These are phyloP conservation scores for Pythium plurisporium DNA, from an alignment of 352 stramenopile species.

Conservation along the genomic window DNA sequence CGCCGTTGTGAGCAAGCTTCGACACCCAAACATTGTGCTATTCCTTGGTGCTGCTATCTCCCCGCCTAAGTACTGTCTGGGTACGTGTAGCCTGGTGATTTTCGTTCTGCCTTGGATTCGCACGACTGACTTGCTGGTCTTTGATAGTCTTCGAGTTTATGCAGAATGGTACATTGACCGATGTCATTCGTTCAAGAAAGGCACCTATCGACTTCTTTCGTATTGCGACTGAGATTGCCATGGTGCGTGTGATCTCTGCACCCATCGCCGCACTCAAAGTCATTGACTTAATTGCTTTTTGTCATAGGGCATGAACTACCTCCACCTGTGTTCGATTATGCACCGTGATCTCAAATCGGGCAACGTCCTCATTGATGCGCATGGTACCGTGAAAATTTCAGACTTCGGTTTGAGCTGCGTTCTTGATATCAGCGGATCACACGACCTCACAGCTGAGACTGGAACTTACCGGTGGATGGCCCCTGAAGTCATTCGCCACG, in stretches of 20 bases:
- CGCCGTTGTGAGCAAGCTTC: conserved; percentile 78
- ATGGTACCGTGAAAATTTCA: conserved; percentile 84
- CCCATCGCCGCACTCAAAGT: no score
- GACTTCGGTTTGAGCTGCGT: conserved; percentile 87
- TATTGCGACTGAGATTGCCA: conserved; percentile 68
- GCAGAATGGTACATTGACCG: conserved; percentile 80
- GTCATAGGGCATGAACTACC: conserved; percentile 89
- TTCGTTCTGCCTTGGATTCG: not conserved
- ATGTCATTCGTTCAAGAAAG: conserved; percentile 69
- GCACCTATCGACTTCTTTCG: conserved; percentile 79
- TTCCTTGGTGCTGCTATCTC: conserved; percentile 78
- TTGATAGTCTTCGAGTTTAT: conserved; percentile 82
- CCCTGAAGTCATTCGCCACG: conserved; percentile 91
- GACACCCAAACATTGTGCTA: conserved; percentile 83
- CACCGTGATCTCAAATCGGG: conserved; percentile 96
- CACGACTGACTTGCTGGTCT: not conserved
- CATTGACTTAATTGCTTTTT: conserved; percentile 6
- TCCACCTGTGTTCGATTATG: conserved; percentile 92
- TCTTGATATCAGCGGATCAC: conserved; percentile 69
- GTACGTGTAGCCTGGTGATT: conserved; percentile 29
- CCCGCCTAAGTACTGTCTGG: conserved; percentile 76
- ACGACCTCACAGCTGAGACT: conserved; percentile 82
- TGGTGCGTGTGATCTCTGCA: conserved; percentile 50
- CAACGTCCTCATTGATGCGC: conserved; percentile 87
- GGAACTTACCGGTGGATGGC: conserved; percentile 95